Evolutionary conservation across 768 basidiomycete species (phyloP).

Genomic region (Tylopilus subfusipes): DNA sequence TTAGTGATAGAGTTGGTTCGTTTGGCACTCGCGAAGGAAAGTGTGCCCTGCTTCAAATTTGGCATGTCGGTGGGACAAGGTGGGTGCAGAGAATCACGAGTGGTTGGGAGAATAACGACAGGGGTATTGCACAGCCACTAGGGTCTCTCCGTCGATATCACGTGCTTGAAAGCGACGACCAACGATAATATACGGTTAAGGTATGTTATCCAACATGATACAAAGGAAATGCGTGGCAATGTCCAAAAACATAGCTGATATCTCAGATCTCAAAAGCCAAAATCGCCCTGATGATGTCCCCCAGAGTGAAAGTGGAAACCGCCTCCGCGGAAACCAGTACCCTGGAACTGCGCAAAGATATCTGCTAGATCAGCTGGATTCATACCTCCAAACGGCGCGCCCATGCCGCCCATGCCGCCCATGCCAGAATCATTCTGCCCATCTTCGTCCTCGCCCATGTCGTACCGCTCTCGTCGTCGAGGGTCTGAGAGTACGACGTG

Average conservation of each 20-base stretch:
- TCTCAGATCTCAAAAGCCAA: slow-evolving; percentile 20
- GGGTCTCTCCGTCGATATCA: not conserved
- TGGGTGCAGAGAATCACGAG: not conserved
- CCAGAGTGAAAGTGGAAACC: slow-evolving; percentile 31
- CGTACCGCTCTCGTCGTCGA: slow-evolving; percentile 67
- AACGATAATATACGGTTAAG: slow-evolving; percentile 2
- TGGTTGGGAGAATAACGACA: slow-evolving; percentile 12
- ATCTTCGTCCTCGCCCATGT: slow-evolving; percentile 80
- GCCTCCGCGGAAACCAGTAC: slow-evolving; percentile 32
- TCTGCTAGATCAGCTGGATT: slow-evolving; percentile 55
- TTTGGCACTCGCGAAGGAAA: slow-evolving; percentile 46
- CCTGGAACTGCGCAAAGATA: slow-evolving; percentile 62
- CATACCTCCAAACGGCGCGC: slow-evolving; percentile 39
- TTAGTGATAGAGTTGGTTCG: slow-evolving; percentile 34
- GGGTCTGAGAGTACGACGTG: slow-evolving; percentile 81
- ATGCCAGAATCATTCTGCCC: slow-evolving; percentile 51
- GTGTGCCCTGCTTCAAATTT: slow-evolving; percentile 42
- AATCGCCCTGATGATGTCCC: slow-evolving; percentile 9
- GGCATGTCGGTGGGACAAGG: slow-evolving; percentile 1
- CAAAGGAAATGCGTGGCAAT: not conserved
- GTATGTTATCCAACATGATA: slow-evolving; percentile 8
- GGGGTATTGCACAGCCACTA: slow-evolving; percentile 14
- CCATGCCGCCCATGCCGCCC: slow-evolving; percentile 49
- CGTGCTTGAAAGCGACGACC: slow-evolving; percentile 6
- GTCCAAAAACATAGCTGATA: not conserved